Evolutionary conservation across 768 basidiomycete species (phyloP).

Genomic region (Russula vinacea): DNA sequence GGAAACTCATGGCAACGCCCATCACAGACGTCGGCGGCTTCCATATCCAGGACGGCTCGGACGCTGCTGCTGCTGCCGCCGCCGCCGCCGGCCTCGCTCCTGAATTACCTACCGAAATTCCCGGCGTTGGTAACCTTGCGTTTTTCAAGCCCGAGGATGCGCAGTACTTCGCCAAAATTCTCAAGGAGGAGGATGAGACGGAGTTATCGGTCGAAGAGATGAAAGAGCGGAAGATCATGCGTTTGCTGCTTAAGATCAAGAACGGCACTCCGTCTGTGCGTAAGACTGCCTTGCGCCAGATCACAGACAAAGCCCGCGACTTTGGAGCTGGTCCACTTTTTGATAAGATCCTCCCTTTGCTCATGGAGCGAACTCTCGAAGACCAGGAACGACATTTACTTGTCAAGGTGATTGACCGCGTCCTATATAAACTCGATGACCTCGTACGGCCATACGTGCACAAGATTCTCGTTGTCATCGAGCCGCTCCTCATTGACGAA

Average conservation of each 20-base stretch:
- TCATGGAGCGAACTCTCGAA: slow-evolving; percentile 97
- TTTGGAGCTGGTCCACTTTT: slow-evolving; percentile 98
- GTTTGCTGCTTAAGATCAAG: slow-evolving; percentile 95
- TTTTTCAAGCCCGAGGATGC: slow-evolving; percentile 99
- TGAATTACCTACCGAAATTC: slow-evolving; percentile 95
- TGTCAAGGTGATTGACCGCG: slow-evolving; percentile 98
- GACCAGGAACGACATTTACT: slow-evolving; percentile 97
- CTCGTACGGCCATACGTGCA: slow-evolving; percentile 98
- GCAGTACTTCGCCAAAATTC: slow-evolving; percentile 94
- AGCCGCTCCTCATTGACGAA: slow-evolving; percentile 97
- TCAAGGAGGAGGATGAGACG: slow-evolving; percentile 94
- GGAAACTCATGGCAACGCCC: slow-evolving; percentile 51
- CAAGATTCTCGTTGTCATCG: slow-evolving; percentile 99
- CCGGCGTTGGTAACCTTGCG: slow-evolving; percentile 92
- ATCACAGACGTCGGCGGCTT: slow-evolving; percentile 73
- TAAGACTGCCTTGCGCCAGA: slow-evolving; percentile 95
- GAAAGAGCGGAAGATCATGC: slow-evolving; percentile 99
- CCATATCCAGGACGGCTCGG: slow-evolving; percentile 94
- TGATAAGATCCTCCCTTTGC: slow-evolving; percentile 95
- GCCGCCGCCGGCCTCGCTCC: slow-evolving; percentile 90
- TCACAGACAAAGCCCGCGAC: slow-evolving; percentile 98
- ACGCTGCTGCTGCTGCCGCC: slow-evolving; percentile 80
- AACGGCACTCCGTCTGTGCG: slow-evolving; percentile 98
- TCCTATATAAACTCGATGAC: slow-evolving; percentile 98
- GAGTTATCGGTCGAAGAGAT: slow-evolving; percentile 93